These are phyloP conservation scores for Penicillium chermesinum DNA, from an alignment of 495 filamentous ascomycete species.

Conservation along the genomic window DNA sequence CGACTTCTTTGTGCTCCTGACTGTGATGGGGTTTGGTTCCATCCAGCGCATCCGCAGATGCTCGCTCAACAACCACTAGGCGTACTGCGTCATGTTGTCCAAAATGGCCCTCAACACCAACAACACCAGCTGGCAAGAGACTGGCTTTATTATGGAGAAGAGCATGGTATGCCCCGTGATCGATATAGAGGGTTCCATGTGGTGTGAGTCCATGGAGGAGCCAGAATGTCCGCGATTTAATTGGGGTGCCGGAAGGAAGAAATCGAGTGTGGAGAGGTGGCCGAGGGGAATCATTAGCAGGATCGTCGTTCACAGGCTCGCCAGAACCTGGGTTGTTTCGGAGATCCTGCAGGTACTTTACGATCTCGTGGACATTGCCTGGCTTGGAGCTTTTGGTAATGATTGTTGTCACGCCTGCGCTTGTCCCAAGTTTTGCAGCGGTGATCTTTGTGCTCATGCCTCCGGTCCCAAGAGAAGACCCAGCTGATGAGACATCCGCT, in stretches of 20 bases:
- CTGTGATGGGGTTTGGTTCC: conserved; percentile 41
- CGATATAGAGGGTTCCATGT: conserved; percentile 88
- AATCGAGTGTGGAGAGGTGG: conserved; percentile 87
- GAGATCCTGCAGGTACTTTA: conserved; percentile 67
- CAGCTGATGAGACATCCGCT: conserved; percentile 86
- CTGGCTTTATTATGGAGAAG: conserved; percentile 69
- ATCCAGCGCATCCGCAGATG: conserved; percentile 35
- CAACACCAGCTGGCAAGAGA: conserved; percentile 85
- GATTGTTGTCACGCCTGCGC: conserved; percentile 90
- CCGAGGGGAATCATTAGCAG: conserved; percentile 6
- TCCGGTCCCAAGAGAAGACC: conserved; percentile 87
- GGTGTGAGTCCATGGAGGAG: conserved; percentile 89
- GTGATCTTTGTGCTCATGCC: conserved; percentile 98
- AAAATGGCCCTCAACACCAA: conserved; percentile 82
- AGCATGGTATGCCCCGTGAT: conserved; percentile 77
- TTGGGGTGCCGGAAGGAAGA: conserved; percentile 76
- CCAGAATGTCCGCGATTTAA: conserved; percentile 94
- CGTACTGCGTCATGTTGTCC: conserved; percentile 88
- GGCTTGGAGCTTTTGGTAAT: conserved; percentile 90
- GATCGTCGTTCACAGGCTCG: conserved; percentile 16
- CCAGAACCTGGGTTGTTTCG: conserved; percentile 19
- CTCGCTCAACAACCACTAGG: conserved; percentile 65
- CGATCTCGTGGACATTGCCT: conserved; percentile 85
- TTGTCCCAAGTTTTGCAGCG: conserved; percentile 86
- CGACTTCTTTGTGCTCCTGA: conserved; percentile 66